Percentiles rank a stretch among this genome's conserved stretches.
Conservation (phyloP, 164 flowering plant species). For the Pachysandra terminalis region DNA sequence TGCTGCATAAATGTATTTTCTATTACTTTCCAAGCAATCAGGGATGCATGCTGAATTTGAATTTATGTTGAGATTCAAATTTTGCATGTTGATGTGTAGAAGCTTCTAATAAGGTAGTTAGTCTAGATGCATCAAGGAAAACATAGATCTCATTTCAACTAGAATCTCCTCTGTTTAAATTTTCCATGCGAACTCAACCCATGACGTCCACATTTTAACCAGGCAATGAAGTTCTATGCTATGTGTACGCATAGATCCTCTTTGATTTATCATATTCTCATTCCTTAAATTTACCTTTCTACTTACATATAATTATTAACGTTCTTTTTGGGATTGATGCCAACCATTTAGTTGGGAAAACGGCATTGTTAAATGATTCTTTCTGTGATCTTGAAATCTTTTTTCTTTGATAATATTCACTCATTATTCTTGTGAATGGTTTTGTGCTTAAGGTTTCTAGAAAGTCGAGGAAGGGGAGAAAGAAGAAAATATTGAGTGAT, state of each 20-base stretch:
- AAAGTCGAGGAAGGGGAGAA: constrained; percentile 54
- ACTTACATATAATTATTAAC: neutral
- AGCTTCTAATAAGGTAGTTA: neutral
- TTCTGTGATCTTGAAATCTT: neutral
- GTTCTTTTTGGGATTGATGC: neutral
- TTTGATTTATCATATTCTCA: neutral
- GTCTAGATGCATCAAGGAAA: neutral
- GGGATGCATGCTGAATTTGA: neutral
- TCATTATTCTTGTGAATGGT: constrained; percentile 5
- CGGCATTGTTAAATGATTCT: neutral
- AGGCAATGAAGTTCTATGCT: neutral
- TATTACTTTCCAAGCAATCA: neutral
- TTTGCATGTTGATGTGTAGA: neutral
- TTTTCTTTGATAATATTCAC: neutral
- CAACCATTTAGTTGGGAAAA: too few relatives aligned
- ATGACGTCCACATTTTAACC: neutral
- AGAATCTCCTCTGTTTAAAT: neutral
- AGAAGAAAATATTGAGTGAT: constrained; percentile 42
- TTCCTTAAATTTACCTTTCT: neutral
- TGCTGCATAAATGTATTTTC: neutral
- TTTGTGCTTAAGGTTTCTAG: constrained; percentile 61
- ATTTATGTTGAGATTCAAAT: neutral
- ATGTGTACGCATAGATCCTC: neutral
- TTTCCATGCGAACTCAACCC: neutral
- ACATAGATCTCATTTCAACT: neutral